Evolutionary conservation across 306 rosid species (phyloP).

Genomic region (Cicer pinnatifidum): DNA sequence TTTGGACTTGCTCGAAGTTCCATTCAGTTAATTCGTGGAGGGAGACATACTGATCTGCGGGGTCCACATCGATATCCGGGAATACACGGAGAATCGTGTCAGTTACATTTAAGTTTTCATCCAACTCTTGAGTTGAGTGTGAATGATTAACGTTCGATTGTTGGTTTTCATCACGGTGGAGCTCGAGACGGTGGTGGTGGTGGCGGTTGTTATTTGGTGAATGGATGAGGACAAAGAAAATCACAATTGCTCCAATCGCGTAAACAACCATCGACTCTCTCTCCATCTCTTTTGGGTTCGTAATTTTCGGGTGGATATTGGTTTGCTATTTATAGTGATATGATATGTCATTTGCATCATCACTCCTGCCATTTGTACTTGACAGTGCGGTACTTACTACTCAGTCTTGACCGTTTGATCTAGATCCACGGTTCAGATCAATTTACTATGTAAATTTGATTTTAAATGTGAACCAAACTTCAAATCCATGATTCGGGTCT

Average conservation of each 20-base stretch:
- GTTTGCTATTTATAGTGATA: no score
- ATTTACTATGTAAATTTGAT: no score
- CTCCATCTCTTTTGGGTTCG: no score
- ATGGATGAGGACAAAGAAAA: constrained; percentile 59
- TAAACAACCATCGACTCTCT: constrained; percentile 54
- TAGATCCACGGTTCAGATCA: no score
- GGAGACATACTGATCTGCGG: constrained; percentile 62
- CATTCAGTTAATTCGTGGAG: constrained; percentile 72
- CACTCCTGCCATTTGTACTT: no score
- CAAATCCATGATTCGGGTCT: no score
- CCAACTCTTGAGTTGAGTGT: background rate
- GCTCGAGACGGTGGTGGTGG: constrained; percentile 75
- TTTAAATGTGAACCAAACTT: no score
- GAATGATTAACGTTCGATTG: constrained; percentile 57
- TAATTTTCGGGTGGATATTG: no score
- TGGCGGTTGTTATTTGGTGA: background rate
- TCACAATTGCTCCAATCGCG: constrained; percentile 50
- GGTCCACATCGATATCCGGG: constrained; percentile 77
- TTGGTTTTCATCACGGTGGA: constrained; percentile 81
- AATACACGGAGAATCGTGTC: constrained; percentile 58
- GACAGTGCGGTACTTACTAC: no score
- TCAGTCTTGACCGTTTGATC: no score
- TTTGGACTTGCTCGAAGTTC: constrained; percentile 68
- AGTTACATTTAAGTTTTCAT: constrained; percentile 62
- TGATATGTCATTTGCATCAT: no score